phyloP scores from a whole-genome alignment of 116 monocot genomes.

The Trichopus zeylanicus region DNA sequence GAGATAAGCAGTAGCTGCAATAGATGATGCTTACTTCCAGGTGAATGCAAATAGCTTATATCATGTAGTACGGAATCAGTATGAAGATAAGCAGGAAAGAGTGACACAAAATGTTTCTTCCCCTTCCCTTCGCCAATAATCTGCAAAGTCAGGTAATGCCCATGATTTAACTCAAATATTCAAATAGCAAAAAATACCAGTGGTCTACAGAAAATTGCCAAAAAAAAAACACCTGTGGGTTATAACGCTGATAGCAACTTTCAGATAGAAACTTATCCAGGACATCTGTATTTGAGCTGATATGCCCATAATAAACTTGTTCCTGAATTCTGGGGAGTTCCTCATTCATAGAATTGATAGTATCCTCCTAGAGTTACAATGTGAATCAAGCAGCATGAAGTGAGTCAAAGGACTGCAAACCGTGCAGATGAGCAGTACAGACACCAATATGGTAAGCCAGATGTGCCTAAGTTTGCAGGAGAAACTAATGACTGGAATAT shows the following conservation, averaged over 20 bases:
- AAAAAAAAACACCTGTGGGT: conserved; percentile 55
- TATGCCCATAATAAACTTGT: conserved; percentile 88
- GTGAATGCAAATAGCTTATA: conserved; percentile 67
- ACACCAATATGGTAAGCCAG: no score
- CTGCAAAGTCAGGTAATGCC: conserved; percentile 14
- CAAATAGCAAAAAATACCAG: neutral
- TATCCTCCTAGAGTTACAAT: conserved; percentile 51
- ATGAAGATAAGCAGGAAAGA: conserved; percentile 42
- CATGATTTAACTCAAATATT: neutral
- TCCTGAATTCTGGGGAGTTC: conserved; percentile 90
- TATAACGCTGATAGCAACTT: conserved; percentile 67
- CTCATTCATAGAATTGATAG: conserved; percentile 86
- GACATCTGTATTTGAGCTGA: conserved; percentile 71
- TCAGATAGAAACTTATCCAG: conserved; percentile 85
- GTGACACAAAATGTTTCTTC: conserved; percentile 54
- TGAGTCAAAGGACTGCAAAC: no score
- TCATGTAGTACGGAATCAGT: conserved; percentile 59
- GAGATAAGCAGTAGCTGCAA: neutral
- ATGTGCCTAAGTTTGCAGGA: no score
- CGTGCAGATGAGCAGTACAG: no score
- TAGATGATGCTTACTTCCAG: conserved; percentile 56
- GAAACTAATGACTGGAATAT: no score
- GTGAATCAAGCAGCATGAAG: neutral
- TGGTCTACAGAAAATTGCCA: neutral
- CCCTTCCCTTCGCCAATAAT: conserved; percentile 60